Evolutionary conservation across 805 yeast species (phyloP), one percentile per base, ranked within the genome.

Genomic region (Saturnispora quitensis): DNA sequence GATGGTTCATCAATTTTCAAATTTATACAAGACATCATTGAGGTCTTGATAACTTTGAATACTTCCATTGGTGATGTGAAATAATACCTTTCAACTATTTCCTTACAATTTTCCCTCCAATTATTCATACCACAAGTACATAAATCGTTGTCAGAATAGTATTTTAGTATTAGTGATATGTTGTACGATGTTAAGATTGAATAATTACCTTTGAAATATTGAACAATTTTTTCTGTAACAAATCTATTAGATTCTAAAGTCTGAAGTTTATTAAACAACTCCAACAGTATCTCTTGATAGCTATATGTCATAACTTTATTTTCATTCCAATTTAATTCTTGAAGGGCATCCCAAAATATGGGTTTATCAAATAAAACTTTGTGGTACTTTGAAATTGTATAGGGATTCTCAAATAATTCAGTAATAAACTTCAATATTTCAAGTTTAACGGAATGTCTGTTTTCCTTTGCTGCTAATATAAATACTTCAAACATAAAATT

Each of bases 101-200:
- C 62, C 6, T 63, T 62, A 40, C 78, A 67, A 55, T 78, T 77
- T 2, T 65, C 70, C 45, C 67, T 66, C 86, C 89, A 84, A 8
- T 71, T 63, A 0, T 74, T 68, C 31, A 75, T 65, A 5, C 81
- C 61, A 10, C 80, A 76, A 2, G 81, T 72, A 59, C 90, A 84
- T 31, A 74, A 60, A 50, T 75, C 73, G 49, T 77, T 77, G 12
- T 70, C 68, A 4, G 67, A 65, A 60, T 78, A 82, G 56, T 68
- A 74, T 3, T 69, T 64, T 27, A 84, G 61, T 3, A 85, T 73
- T 48, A 69, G 72, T 12, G 54, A 50, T 4, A 59, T 50, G 20
- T 63, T 57, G 9, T 59, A 50, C 1, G 55, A 38, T 9, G 55
- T 47, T 12, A 64, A 55, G 22, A 56, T 36, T n/a, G 50, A 20